Base-by-base conservation (phyloP, 2,329 filamentous ascomycete species). In the Arthrobotrys entomopaga region DNA sequence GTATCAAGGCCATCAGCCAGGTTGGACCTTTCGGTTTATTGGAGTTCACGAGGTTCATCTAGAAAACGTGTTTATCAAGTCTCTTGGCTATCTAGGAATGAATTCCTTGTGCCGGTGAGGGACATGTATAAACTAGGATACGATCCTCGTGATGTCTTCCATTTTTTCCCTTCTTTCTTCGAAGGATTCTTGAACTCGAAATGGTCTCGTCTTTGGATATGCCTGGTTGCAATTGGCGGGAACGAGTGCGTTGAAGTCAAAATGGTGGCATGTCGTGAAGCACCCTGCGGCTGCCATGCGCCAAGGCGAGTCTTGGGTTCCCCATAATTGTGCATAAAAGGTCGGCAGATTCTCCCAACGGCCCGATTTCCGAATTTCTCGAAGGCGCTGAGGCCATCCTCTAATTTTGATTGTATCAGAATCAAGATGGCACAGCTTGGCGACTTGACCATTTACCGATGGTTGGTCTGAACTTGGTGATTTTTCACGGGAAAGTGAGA, bases 361-460 rank as follows among this genome's bases (percentile, higher is more conserved):
- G 70, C 60, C 70, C 70, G 70, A 52, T 67, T 67, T 67, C 70
- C 70, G 70, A 59, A 38, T 26, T 34, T 24, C 29, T 43, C 29
- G 50, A 38, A 40, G 50, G 48, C 60, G 63, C 57, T 58, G 20
- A 64, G 50, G 57, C 40, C 48, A 66, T 26, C 70, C 43, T 38
- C 63, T 74, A 58, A 63, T 63, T 58, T 65, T 70, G 65, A 50
- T n/a, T 70, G 58, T 70, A 70, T 63, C 65, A 64, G 50, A 70
- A 46, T 67, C 60, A 20, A 34, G 29, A 34, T 34, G 29, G 29
- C 29, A 34, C 29, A 34, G 2, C 29, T 34, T 34, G 29, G 29
- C 29, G 29, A 10, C 10, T 34, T 10, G 3, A 10, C 29, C 29
- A 34, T 34, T 10, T 34, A n/a, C n/a, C n/a, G n/a, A n/a, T n/a